Percentiles rank a stretch among this genome's conserved stretches.
phyloP scores from a whole-genome alignment of 371 early-diverging fungal species.

The Mucor circinelloides region DNA sequence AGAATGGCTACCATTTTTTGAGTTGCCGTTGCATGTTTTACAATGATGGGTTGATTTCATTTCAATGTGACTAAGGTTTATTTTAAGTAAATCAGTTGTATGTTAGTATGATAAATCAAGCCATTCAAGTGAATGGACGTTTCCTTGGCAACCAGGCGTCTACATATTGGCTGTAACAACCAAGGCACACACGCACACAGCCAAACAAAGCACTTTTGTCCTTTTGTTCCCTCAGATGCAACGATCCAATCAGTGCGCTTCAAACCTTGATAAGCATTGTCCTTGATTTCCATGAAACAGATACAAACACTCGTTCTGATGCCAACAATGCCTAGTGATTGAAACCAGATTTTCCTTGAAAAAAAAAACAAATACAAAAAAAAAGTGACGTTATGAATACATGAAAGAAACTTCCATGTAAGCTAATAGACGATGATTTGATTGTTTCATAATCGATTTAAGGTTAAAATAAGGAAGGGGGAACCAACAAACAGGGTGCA shows the following conservation, averaged over 20 bases:
- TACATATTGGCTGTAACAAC: neutral
- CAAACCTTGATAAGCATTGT: neutral
- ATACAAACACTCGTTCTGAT: no score
- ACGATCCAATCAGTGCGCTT: neutral
- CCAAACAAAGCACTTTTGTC: neutral
- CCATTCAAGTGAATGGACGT: no score
- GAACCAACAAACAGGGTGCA: neutral
- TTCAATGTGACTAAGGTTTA: neutral
- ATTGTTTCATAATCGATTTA: neutral
- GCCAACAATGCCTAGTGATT: no score
- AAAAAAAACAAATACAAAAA: neutral
- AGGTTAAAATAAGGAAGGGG: neutral
- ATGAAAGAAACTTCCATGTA: neutral
- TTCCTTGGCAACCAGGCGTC: neutral
- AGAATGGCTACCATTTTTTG: neutral
- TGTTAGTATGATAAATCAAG: no score
- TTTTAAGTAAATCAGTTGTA: neutral
- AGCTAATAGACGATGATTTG: neutral
- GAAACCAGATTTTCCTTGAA: no score
- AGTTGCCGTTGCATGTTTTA: neutral
- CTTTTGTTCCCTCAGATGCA: neutral
- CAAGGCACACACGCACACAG: neutral
- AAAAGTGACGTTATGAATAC: neutral
- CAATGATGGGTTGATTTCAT: neutral
- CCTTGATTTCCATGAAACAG: no score